Evolutionary conservation across 495 filamentous ascomycete genomes (phyloP).

Genomic region (Tuber aestivum): DNA sequence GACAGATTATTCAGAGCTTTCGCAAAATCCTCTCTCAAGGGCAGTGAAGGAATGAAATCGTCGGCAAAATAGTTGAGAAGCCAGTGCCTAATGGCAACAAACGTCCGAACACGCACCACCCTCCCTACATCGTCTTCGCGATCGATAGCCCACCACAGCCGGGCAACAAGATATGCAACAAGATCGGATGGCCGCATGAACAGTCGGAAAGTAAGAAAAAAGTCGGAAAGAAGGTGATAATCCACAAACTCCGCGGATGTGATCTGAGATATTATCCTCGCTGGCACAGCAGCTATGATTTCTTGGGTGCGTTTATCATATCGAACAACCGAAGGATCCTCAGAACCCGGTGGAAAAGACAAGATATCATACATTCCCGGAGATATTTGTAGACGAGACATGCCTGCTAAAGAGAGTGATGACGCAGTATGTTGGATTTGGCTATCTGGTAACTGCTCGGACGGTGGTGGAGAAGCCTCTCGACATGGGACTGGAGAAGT

Average conservation of each 20-base stretch:
- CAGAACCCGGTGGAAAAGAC: slow-evolving; percentile 61
- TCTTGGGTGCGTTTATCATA: slow-evolving; percentile 65
- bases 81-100: slow-evolving; percentile 96
- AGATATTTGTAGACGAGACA: slow-evolving; percentile 46
- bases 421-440: slow-evolving; percentile 44
- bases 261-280: slow-evolving; percentile 92
- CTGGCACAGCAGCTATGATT: slow-evolving; percentile 83
- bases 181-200: slow-evolving; percentile 74
- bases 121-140: slow-evolving; percentile 76
- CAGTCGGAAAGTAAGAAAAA: slow-evolving; percentile 89
- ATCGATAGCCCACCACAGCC: slow-evolving; percentile 79
- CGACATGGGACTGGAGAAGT: slow-evolving; percentile 39
- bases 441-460: slow-evolving; percentile 24
- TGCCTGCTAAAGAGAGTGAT: slow-evolving; percentile 42
- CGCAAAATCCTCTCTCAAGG: slow-evolving; percentile 74
- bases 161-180: slow-evolving; percentile 72
- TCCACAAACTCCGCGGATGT: slow-evolving; percentile 93
- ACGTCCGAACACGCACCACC: slow-evolving; percentile 88
- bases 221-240: slow-evolving; percentile 95
- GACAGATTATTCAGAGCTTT: slow-evolving; percentile 72
- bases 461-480: slow-evolving; percentile 40
- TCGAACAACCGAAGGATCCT: slow-evolving; percentile 77
- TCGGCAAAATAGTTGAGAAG: slow-evolving; percentile 96
- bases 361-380: slow-evolving; percentile 72
- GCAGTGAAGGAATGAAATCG: slow-evolving; percentile 82